Percentiles rank a stretch among this genome's conserved stretches.
Evolutionary conservation across 176 grass and related monocot genomes (phyloP).

Genomic region (Ensete ventricosum): DNA sequence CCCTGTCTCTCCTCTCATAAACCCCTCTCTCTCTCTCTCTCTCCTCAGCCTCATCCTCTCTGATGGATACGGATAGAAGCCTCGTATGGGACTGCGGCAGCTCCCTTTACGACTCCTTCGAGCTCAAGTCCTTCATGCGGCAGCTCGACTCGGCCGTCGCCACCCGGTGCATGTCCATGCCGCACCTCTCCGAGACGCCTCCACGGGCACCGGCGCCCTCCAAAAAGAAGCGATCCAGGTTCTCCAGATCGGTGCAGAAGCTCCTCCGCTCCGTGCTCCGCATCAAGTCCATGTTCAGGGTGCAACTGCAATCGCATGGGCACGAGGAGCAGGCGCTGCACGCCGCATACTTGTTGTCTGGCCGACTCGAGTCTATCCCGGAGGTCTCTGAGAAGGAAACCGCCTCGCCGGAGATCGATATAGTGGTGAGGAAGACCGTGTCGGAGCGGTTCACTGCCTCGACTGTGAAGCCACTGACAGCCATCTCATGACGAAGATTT

Average conservation of each 20-base stretch:
- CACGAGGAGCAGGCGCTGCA: not conserved
- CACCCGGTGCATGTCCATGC: slow-evolving; percentile 18
- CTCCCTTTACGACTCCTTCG: slow-evolving; percentile 22
- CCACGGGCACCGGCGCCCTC: not conserved
- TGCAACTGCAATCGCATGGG: not conserved
- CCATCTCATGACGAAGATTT: not conserved
- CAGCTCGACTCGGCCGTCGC: slow-evolving; percentile 7
- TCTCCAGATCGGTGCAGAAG: slow-evolving; percentile 8
- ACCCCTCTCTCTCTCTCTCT: not conserved
- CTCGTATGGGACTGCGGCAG: slow-evolving; percentile 13
- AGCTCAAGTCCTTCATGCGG: slow-evolving; percentile 15
- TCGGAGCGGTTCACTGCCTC: slow-evolving; percentile 1
- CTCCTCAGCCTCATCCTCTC: not conserved
- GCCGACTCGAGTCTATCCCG: slow-evolving; percentile 10
- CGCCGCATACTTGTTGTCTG: not conserved
- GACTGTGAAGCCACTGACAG: not conserved
- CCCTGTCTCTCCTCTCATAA: not conserved
- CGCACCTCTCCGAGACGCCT: slow-evolving; percentile 4
- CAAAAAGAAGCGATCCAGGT: slow-evolving; percentile 2
- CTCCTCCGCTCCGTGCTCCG: slow-evolving; percentile 10
- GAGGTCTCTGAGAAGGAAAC: slow-evolving; percentile 17
- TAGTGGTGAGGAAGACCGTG: not conserved
- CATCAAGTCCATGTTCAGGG: not conserved
- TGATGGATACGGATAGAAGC: not conserved
- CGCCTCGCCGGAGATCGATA: not conserved